A percentile compares a stretch with the other conserved stretches of the same genome.
phyloP scores from a whole-genome alignment of 768 basidiomycete species.

The Lactifluus pinguis region DNA sequence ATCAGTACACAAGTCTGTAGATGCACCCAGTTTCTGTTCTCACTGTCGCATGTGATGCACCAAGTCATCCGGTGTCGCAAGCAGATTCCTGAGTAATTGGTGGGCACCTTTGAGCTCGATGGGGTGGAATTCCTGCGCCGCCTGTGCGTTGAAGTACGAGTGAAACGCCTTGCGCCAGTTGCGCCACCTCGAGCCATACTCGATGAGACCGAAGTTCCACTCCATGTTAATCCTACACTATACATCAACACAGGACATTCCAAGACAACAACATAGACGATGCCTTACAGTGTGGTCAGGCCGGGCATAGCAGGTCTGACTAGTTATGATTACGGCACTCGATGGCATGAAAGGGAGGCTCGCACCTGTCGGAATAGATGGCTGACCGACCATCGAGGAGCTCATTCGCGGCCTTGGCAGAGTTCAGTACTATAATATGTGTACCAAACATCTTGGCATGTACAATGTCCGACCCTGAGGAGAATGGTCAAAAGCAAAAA shows the following conservation, averaged over 20 bases:
- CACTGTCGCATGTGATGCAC: conserved; percentile 31
- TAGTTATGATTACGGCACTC: not conserved
- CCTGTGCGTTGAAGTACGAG: conserved; percentile 32
- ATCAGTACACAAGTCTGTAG: not conserved
- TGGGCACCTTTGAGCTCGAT: conserved; percentile 16
- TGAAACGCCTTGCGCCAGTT: conserved; percentile 34
- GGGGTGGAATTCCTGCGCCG: conserved; percentile 18
- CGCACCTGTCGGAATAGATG: conserved; percentile 8
- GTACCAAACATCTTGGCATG: not conserved
- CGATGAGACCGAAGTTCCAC: conserved; percentile 33
- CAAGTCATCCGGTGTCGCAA: conserved; percentile 31
- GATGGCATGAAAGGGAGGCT: not conserved
- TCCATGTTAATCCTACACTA: conserved; percentile 32
- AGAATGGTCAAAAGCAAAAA: not conserved
- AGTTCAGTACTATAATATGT: conserved; percentile 6
- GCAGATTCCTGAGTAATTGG: conserved; percentile 25
- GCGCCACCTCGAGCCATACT: conserved; percentile 34
- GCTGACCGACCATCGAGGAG: not conserved
- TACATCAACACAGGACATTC: not conserved
- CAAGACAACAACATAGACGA: not conserved
- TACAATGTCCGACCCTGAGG: not conserved
- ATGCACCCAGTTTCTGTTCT: conserved; percentile 5
- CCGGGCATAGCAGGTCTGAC: not conserved
- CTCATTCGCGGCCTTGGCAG: conserved; percentile 1
- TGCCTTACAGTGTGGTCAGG: not conserved